Evolutionary conservation across 305 asterid species (phyloP), one percentile per base, ranked within the genome.

Genomic region (Coffea humblotiana): DNA sequence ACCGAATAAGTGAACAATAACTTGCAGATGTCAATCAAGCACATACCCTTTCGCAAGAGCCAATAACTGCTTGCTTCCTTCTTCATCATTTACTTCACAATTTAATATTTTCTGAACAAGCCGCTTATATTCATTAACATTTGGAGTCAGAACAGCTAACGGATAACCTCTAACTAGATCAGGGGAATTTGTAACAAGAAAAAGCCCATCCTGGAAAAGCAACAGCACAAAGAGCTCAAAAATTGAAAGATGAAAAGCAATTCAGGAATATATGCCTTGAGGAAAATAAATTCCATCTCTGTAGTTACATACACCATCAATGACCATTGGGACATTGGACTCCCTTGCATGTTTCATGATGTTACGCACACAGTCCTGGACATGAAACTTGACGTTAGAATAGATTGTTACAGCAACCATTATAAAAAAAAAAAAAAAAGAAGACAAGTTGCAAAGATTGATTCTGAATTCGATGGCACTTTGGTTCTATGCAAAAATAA

Each of bases 71-170:
- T 87, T 88, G 43, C 88, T 61, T 82, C 93, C 97, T 70, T 90
- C 90, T 80, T 84, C 88, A 80, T 90, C 91, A 80, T 86, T 84
- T 83, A 91, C 98, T 82, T 91, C 98, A 83, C 88, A 81, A 72
- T 86, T 88, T 83, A 93, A 75, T 54, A 93, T 96, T 83, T 92
- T 91, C 83, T 90, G 91, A 81, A 95, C 89, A 14, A 95, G 99
- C 76, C 97, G 94, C 89, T 91, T 95, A 80, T 95, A 95, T 86
- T 95, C 99, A 13, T 95, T 91, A 54, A 95, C 80, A 80, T 95
- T 95, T 71, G 99, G 99, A 64, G 99, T 95, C 86, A 95, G 89
- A 74, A 92, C 95, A 76, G 98, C 99, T 86, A 93, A 84, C n/a
- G 97, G 97, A 90, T 93, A 95, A 75, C 88, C 97, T 47, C 86